These are phyloP conservation scores for Silene noctiflora DNA, from an alignment of 179 eudicot species.

Conservation along the genomic window DNA sequence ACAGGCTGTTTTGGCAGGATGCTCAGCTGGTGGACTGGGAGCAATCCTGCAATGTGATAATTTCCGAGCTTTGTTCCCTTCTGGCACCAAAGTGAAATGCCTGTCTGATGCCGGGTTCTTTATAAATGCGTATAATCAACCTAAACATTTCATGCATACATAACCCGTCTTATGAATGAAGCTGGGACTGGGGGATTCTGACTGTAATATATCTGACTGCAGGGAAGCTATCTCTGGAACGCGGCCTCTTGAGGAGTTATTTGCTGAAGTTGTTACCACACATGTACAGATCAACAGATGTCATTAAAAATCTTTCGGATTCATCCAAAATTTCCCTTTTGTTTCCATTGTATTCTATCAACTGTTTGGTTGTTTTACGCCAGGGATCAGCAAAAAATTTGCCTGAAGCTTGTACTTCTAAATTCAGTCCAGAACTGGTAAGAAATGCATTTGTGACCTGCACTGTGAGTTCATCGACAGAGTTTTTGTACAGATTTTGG, in stretches of 20 bases:
- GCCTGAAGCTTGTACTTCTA: conserved; percentile 63
- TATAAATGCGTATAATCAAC: conserved; percentile 40
- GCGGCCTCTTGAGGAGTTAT: too few species aligned
- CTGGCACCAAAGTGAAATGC: conserved; percentile 53
- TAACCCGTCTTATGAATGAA: neutral
- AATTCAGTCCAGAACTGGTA: conserved; percentile 57
- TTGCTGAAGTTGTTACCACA: too few species aligned
- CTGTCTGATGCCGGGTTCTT: conserved; percentile 65
- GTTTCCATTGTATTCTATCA: neutral
- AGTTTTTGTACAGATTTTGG: neutral
- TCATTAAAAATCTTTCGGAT: too few species aligned
- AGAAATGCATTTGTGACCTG: too few species aligned
- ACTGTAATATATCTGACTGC: too few species aligned
- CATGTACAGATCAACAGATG: too few species aligned
- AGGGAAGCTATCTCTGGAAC: too few species aligned
- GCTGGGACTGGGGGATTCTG: too few species aligned
- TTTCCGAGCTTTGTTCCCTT: conserved; percentile 51
- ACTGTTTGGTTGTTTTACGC: neutral
- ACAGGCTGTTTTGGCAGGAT: conserved; percentile 57
- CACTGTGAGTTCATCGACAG: too few species aligned
- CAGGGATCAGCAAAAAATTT: conserved; percentile 65
- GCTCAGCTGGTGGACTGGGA: conserved; percentile 75
- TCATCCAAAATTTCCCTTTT: too few species aligned
- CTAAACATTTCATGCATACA: neutral
- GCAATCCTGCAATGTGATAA: conserved; percentile 59